A percentile compares a stretch with the other conserved stretches of the same genome.
These are phyloP conservation scores for Zygotorulaspora sp. DNA, from an alignment of 805 yeast genomes.

Conservation along the genomic window DNA sequence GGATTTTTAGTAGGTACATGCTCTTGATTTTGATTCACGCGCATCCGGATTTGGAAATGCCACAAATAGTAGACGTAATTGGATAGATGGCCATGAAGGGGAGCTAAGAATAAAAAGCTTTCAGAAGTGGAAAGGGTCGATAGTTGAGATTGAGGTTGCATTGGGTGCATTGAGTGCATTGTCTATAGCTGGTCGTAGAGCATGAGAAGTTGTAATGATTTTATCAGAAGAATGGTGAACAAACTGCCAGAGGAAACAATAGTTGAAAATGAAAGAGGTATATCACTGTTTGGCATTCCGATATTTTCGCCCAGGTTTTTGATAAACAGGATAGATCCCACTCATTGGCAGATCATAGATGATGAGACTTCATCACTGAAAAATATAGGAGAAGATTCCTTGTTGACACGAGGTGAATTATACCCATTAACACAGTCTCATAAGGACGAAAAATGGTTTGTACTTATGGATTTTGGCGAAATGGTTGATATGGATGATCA, in stretches of 20 bases:
- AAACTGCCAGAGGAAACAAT: conserved; percentile 37
- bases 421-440: conserved; percentile 18
- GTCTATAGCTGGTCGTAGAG: not conserved
- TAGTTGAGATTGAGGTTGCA: no score
- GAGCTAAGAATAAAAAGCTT: no score
- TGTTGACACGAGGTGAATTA: conserved; percentile 17
- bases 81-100: no score
- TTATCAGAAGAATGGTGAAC: not conserved
- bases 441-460: conserved; percentile 51
- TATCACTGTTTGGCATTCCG: conserved; percentile 49
- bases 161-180: no score
- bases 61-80: no score
- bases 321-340: conserved; percentile 48
- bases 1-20: no score
- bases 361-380: conserved; percentile 8
- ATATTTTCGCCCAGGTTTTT: conserved; percentile 44
- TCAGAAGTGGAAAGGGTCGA: no score
- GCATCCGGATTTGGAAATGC: no score
- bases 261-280: conserved; percentile 53
- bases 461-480: conserved; percentile 49
- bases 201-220: not conserved
- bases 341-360: conserved; percentile 28
- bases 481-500: conserved; percentile 67
- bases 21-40: no score
- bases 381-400: conserved; percentile 15